Evolutionary conservation across 257 asterid species (phyloP), one percentile per base, ranked within the genome.

Genomic region (Gynochthodes officinalis): DNA sequence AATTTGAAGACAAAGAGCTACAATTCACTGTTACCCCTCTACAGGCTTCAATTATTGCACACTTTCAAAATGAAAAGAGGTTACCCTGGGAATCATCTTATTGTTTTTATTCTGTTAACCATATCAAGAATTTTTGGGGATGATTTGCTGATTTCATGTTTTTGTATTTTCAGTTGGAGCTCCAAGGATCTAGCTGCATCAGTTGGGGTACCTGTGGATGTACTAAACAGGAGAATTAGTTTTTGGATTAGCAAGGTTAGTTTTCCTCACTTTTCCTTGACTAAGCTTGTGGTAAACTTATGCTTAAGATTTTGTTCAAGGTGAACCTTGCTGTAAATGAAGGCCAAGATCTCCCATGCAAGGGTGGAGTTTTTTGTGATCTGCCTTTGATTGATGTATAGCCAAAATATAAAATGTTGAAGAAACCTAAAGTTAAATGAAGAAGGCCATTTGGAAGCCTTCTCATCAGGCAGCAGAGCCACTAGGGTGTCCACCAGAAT

Each of bases 171-270:
- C 86, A 93, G 98, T 83, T 93, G 98, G 98, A 88, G 82, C 67
- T 84, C 97, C 78, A 86, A 82, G 81, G 74, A 84, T 79, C 98
- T 93, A 74, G 96, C 97, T 28, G 89, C 84, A 66, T 90, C 88
- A 70, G 87, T 91, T 77, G 98, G 98, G 48, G 90, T 90, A 64
- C 92, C 96, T 21, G 81, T 79, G 58, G 96, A 93, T 85, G 85
- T 89, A 77, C 80, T 93, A 83, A 84, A 81, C 61, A 81, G 92
- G 84, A 88, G 92, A 80, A 89, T 90, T 77, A 81, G 77, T 80
- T 91, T 90, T 79, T 93, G 98, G 98, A 85, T 86, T 76, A 89
- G 89, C 96, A 93, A 93, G 96, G 98, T 93, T 70, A 52, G 72
- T 61, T 52, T 27, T 73, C 21, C 66, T 15, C 21, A 27, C 43